These are phyloP conservation scores for Ganoderma multipileum DNA, from an alignment of 1,284 basidiomycete species.

Conservation along the genomic window DNA sequence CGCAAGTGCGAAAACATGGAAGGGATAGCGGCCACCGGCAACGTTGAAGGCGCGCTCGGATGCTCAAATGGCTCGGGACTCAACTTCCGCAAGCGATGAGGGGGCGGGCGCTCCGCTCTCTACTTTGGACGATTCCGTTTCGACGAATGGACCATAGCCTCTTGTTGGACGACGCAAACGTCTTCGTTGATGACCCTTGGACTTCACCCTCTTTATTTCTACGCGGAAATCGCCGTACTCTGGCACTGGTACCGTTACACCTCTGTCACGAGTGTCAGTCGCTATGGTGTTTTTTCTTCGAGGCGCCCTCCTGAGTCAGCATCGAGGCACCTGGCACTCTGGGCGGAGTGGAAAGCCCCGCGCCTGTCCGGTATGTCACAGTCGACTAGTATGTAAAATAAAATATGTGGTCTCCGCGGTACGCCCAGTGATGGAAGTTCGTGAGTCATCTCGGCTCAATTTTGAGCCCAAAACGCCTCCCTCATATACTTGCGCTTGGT, in stretches of 20 bases:
- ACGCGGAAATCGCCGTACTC: no score
- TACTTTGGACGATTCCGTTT: no score
- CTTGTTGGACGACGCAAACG: no score
- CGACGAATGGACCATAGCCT: background rate
- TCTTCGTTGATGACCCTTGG: no score
- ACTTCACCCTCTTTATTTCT: no score
- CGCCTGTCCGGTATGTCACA: background rate
- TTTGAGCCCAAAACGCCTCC: background rate
- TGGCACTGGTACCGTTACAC: no score
- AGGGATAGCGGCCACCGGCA: no score
- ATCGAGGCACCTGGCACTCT: background rate
- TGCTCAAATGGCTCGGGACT: no score
- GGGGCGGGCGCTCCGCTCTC: no score
- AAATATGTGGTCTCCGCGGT: background rate
- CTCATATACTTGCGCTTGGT: background rate
- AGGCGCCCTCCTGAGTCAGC: background rate
- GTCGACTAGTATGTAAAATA: background rate
- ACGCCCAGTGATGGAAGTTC: background rate
- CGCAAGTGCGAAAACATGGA: no score
- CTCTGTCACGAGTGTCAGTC: background rate
- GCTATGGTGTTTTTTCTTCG: background rate
- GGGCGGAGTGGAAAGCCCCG: background rate
- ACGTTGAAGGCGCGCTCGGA: no score
- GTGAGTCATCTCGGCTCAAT: background rate
- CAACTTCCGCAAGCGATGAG: no score